phyloP scores from a whole-genome alignment of 495 filamentous ascomycete genomes.

The Penicillium taxi region DNA sequence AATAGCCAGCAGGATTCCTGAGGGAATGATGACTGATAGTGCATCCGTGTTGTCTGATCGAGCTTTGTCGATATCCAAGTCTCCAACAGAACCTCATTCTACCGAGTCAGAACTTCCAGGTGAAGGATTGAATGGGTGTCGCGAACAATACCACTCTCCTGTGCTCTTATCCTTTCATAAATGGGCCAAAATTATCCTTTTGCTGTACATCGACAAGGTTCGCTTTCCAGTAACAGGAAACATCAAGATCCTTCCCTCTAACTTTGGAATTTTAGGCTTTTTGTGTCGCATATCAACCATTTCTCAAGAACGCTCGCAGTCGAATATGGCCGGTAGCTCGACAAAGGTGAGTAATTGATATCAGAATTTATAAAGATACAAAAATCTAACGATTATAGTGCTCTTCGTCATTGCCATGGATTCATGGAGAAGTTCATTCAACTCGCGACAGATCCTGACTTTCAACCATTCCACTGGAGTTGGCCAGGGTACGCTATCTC shows the following conservation, averaged over 20 bases:
- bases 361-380: background rate
- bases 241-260: background rate
- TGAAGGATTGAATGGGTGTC: conserved; percentile 30
- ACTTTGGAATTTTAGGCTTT: conserved; percentile 30
- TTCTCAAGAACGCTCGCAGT: conserved; percentile 49
- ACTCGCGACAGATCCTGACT: conserved; percentile 43
- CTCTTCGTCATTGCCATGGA: conserved; percentile 46
- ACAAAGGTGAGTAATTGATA: conserved; percentile 39
- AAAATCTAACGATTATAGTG: conserved; percentile 27
- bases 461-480: conserved; percentile 52
- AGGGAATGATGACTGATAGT: conserved; percentile 6
- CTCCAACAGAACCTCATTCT: conserved; percentile 20
- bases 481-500: conserved; percentile 37
- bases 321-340: conserved; percentile 45
- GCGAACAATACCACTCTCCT: conserved; percentile 38
- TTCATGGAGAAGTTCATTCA: conserved; percentile 50
- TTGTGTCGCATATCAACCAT: conserved; percentile 48
- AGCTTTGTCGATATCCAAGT: conserved; percentile 24
- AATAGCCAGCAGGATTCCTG: conserved; percentile 36
- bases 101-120: conserved; percentile 30
- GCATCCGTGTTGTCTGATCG: conserved; percentile 14
- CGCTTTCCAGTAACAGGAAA: too few species aligned
- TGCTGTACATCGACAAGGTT: conserved; percentile 41
- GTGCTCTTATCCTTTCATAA: conserved; percentile 41
- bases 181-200: conserved; percentile 40